Base-by-base conservation (phyloP, 768 basidiomycete species). In the Fomitopsis pulvina region DNA sequence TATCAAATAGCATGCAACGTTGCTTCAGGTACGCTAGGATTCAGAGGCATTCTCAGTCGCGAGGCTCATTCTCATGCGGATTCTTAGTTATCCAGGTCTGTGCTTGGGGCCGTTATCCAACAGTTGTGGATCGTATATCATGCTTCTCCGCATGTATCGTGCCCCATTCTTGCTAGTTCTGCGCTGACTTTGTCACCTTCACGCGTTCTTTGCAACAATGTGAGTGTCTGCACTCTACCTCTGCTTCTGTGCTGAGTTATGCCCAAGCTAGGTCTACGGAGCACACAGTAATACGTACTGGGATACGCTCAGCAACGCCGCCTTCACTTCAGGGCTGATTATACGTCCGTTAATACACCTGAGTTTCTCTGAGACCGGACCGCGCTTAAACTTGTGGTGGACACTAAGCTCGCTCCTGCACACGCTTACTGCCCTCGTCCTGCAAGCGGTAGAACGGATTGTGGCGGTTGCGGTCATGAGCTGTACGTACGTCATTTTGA, bases 1-100 rank as follows among this genome's bases (percentile, higher is more conserved):
- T 12, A 24, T 54, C 6, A 57, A 63, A 34, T 71, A 63, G 63
- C 63, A 72, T 41, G 60, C 60, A 30, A 48, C 57, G 18, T 32
- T 63, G 25, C 60, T 72, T 9, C 69, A 71, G 56, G 72, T 72
- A 56, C 38, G 45, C 26, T n/a, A n/a, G n/a, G 32, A 34, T 41
- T 18, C n/a, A 14, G 9, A 32, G 4, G 29, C 29, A 30, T 14
- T 46, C 30, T 22, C 32, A 18, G 30, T 18, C 22, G 20, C 30
- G 4, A 28, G 16, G 24, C 4, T 46, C 18, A 26, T 46, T 72
- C 66, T 58, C 65, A 51, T 58, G 63, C 52, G 71, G 71, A 12
- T 55, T 66, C 25, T 61, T 64, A 45, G 63, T 70, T 27, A 43
- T 59, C 6, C 59, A 60, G 46, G 64, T 65, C 34, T 39, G 40